Evolutionary conservation across 2,329 filamentous ascomycete genomes (phyloP).

Genomic region (Pseudogymnoascus sp.): DNA sequence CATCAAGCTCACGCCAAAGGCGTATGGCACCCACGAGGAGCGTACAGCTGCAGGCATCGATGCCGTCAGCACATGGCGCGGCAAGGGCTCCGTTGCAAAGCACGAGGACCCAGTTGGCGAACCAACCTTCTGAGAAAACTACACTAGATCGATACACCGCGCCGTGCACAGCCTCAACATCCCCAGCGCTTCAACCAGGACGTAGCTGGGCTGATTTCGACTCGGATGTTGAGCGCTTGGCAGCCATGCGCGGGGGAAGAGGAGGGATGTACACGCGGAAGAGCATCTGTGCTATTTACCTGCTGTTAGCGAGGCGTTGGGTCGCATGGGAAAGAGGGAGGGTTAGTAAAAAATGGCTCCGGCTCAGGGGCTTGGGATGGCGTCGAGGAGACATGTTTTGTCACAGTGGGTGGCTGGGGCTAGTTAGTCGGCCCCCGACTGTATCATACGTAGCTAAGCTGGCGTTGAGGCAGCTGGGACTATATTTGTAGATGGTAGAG

Average conservation of each 20-base stretch:
- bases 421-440: neutral
- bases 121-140: neutral
- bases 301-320: slow-evolving; percentile 6
- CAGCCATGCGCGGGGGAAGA: neutral
- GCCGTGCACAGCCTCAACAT: neutral
- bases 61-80: slow-evolving; percentile 91
- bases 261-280: neutral
- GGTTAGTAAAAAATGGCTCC: neutral
- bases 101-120: slow-evolving; percentile 46
- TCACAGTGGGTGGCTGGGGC: neutral
- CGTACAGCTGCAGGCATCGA: slow-evolving; percentile 85
- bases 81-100: slow-evolving; percentile 85
- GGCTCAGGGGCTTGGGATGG: neutral
- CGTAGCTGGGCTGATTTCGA: neutral
- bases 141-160: neutral
- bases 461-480: neutral
- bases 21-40: slow-evolving; percentile 87
- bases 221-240: neutral
- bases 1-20: slow-evolving; percentile 90
- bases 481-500: slow-evolving; percentile 1
- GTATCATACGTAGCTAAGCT: neutral
- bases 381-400: slow-evolving; percentile 5
- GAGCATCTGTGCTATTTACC: slow-evolving; percentile 1
- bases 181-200: neutral
- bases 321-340: neutral